Evolutionary conservation across 441 rosid genomes (phyloP).

Genomic region (Aquilaria agallochum): DNA sequence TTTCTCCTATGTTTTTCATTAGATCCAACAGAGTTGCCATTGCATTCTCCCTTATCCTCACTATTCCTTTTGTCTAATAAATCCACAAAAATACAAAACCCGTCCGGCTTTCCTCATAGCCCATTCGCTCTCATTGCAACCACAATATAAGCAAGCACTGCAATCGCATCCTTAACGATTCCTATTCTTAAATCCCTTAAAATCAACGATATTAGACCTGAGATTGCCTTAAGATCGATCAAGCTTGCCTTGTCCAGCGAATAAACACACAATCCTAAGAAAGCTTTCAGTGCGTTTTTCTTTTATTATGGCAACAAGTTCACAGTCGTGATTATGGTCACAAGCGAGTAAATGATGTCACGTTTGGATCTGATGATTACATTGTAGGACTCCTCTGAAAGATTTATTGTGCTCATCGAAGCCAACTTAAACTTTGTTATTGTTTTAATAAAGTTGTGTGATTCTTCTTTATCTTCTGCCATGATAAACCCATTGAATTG

Average conservation of each 20-base stretch:
- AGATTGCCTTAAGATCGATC: slow-evolving; percentile 60
- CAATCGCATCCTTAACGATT: slow-evolving; percentile 85
- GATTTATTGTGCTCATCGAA: no score
- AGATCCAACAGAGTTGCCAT: slow-evolving; percentile 70
- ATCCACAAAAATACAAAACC: slow-evolving; percentile 56
- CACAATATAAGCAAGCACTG: slow-evolving; percentile 89
- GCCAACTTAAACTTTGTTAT: no score
- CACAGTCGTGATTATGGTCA: slow-evolving; percentile 45
- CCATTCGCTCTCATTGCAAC: slow-evolving; percentile 76
- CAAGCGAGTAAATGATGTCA: slow-evolving; percentile 66
- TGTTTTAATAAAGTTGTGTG: no score
- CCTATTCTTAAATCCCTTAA: slow-evolving; percentile 77
- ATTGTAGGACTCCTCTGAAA: slow-evolving; percentile 48
- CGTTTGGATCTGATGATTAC: slow-evolving; percentile 79
- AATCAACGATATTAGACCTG: slow-evolving; percentile 55
- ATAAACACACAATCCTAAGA: slow-evolving; percentile 56
- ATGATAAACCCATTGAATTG: no score
- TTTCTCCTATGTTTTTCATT: slow-evolving; percentile 49
- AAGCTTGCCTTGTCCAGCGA: slow-evolving; percentile 56
- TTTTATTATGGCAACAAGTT: slow-evolving; percentile 62
- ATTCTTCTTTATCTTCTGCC: no score
- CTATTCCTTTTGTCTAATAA: slow-evolving; percentile 57
- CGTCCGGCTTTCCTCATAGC: slow-evolving; percentile 53
- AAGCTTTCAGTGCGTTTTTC: slow-evolving; percentile 83
- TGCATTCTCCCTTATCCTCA: slow-evolving; percentile 67